A percentile compares a stretch with the other conserved stretches of the same genome.
Evolutionary conservation across 768 basidiomycete genomes (phyloP).

Genomic region (Mycena rebaudengoi): DNA sequence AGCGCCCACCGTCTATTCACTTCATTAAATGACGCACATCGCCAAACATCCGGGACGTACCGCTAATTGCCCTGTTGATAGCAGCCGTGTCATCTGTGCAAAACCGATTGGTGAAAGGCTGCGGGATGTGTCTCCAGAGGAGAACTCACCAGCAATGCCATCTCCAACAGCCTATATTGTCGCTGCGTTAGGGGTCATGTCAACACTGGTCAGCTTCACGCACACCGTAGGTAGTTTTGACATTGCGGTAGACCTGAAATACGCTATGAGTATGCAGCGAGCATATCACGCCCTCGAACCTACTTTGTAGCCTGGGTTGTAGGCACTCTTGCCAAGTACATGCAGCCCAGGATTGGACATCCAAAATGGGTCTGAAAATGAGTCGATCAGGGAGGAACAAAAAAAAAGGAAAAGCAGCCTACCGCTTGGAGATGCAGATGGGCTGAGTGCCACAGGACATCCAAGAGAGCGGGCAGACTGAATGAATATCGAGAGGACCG

Average conservation of each 20-base stretch:
- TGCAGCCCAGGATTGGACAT: neutral
- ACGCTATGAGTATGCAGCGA: no score
- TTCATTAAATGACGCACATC: neutral
- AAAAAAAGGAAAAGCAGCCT: neutral
- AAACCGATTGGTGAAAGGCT: neutral
- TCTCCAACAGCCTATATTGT: no score
- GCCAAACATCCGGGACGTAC: neutral
- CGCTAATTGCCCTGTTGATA: slow-evolving; percentile 13
- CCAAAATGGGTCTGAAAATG: slow-evolving; percentile 6
- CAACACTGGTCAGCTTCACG: no score
- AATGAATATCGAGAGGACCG: neutral
- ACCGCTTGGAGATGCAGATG: neutral
- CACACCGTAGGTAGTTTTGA: no score
- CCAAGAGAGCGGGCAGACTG: neutral
- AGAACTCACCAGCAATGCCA: slow-evolving; percentile 1
- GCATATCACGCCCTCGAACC: no score
- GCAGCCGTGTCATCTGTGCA: slow-evolving; percentile 6
- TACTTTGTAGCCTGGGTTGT: neutral
- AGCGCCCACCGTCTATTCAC: neutral
- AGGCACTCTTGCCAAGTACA: neutral
- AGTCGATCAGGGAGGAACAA: no score
- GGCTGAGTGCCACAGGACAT: neutral
- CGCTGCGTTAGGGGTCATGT: no score
- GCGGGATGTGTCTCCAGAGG: no score
- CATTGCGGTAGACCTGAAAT: no score